Base-by-base conservation (phyloP, 805 yeast genomes). In the Yarrowia yakushimensis region DNA sequence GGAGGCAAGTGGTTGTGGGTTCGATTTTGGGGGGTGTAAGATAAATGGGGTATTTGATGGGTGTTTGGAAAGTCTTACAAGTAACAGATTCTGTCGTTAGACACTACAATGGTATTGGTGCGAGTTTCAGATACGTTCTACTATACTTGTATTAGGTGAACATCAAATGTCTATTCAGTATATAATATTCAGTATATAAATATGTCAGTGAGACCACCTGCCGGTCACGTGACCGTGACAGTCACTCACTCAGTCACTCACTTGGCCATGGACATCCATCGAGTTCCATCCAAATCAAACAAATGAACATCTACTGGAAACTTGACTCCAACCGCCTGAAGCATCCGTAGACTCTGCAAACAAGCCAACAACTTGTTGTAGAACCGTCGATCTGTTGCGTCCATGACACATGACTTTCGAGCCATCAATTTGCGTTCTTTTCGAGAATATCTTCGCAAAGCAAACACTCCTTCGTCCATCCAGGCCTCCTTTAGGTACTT, bases 241-340 rank as follows among this genome's bases (percentile, higher is more conserved):
- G n/a, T n/a, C n/a, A n/a, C n/a, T n/a, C n/a, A n/a, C n/a, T n/a
- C n/a, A n/a, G 6, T 33, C 13, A 36, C 13, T 41, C 23, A 13
- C 45, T 41, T 41, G 30, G 33, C 20, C 55, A 48, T 48, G 20
- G 55, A 48, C 55, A 48, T 48, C 55, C 55, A 48, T 22, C 55
- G 25, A n/a, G 55, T 48, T 3, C 55, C 55, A 25, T 48, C 55
- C 1, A 48, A 15, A n/a, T 48, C 55, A 22, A 31, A 48, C 39
- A 48, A 20, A 17, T 48, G 55, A 22, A 48, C 23, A 13, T 48
- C 39, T 2, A 48, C 55, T 3, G 55, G 55, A 22, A 48, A 48
- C 39, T 31, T 48, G 55, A 48, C 55, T 4, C 55, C 55, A 3
- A 48, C 55, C 10, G 55, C 12, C 30, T 48, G 55, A 4, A 48